Evolutionary conservation across 2,329 filamentous ascomycete genomes (phyloP).

Genomic region (Alternaria brassicae): DNA sequence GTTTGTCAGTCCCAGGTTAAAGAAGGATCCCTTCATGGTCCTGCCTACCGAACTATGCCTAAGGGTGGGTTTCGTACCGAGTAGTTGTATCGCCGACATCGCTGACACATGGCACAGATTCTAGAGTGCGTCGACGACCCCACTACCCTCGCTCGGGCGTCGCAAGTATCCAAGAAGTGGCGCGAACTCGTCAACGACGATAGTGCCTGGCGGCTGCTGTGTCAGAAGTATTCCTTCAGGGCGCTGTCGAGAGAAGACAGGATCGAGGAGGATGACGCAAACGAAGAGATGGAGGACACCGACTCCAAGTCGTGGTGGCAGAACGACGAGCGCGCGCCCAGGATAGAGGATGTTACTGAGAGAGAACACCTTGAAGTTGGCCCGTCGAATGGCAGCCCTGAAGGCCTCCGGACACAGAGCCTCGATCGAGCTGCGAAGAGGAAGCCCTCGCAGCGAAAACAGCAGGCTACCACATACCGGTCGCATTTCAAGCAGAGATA

Average conservation of each 20-base stretch:
- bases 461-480: slow-evolving; percentile 81
- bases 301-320: slow-evolving; percentile 36
- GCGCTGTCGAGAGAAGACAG: slow-evolving; percentile 58
- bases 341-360: slow-evolving; percentile 34
- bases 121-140: slow-evolving; percentile 97
- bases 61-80: slow-evolving; percentile 64
- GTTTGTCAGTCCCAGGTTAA: slow-evolving; percentile 90
- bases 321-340: slow-evolving; percentile 35
- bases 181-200: slow-evolving; percentile 92
- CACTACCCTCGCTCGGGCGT: slow-evolving; percentile 88
- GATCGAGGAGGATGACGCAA: slow-evolving; percentile 35
- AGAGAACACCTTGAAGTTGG: slow-evolving; percentile 40
- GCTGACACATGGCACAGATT: slow-evolving; percentile 64
- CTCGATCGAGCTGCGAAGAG: slow-evolving; percentile 61
- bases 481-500: slow-evolving; percentile 98
- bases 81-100: background rate
- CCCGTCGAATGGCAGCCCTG: slow-evolving; percentile 56
- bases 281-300: slow-evolving; percentile 38
- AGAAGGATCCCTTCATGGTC: slow-evolving; percentile 93
- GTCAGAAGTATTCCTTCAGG: slow-evolving; percentile 91
- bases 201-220: slow-evolving; percentile 97
- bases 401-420: slow-evolving; percentile 60
- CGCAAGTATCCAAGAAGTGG: slow-evolving; percentile 96
- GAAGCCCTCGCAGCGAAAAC: slow-evolving; percentile 53
- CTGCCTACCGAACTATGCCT: slow-evolving; percentile 93